Evolutionary conservation across 164 flowering plant genomes (phyloP).

Genomic region (Chimonanthus praecox): DNA sequence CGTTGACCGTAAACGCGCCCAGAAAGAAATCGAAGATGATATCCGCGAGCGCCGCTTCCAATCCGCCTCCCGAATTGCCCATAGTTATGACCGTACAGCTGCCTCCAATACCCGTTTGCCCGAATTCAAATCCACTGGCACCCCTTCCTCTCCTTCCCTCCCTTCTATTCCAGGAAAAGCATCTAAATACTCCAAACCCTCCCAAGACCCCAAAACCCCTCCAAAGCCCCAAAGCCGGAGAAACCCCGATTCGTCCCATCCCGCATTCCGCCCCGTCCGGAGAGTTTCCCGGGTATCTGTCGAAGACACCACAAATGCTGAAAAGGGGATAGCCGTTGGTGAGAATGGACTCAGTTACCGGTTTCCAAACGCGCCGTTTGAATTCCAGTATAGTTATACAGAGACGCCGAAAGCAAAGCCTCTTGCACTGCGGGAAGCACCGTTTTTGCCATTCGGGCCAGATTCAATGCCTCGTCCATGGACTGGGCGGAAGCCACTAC

Average conservation of each 20-base stretch:
- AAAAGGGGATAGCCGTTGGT: background rate
- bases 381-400: slow-evolving; percentile 21
- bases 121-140: slow-evolving; percentile 59
- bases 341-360: slow-evolving; percentile 6
- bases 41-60: slow-evolving; percentile 55
- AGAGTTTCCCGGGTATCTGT: slow-evolving; percentile 1
- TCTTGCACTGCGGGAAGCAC: slow-evolving; percentile 13
- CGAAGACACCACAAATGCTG: background rate
- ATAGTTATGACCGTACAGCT: slow-evolving; percentile 14
- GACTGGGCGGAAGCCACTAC: slow-evolving; percentile 18
- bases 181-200: slow-evolving; percentile 65
- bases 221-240: background rate
- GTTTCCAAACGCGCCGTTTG: slow-evolving; percentile 14
- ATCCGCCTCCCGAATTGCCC: slow-evolving; percentile 46
- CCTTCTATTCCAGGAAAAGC: slow-evolving; percentile 68
- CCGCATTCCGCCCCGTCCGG: slow-evolving; percentile 15
- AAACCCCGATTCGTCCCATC: slow-evolving; percentile 6
- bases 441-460: slow-evolving; percentile 15
- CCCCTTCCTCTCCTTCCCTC: slow-evolving; percentile 67
- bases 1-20: slow-evolving; percentile 38
- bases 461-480: slow-evolving; percentile 18
- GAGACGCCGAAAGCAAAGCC: slow-evolving; percentile 21
- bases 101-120: slow-evolving; percentile 7
- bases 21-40: slow-evolving; percentile 69
- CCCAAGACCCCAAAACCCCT: slow-evolving; percentile 1